Percentiles rank a stretch among this genome's conserved stretches.
phyloP scores from a whole-genome alignment of 2,329 filamentous ascomycete genomes.

The Fulvia fulva region DNA sequence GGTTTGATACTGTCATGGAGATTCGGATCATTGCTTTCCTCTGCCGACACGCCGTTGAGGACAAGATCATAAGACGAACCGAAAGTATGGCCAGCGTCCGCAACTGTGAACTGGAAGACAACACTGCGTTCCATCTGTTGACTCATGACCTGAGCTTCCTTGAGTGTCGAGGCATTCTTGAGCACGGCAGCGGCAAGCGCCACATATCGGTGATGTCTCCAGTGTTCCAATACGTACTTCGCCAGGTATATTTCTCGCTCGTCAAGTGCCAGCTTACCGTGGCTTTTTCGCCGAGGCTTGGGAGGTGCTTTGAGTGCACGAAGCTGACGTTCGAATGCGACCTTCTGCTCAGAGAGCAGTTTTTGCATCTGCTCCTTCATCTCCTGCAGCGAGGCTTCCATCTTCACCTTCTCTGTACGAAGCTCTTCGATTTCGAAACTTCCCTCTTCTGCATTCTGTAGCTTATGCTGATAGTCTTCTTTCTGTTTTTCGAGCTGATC shows the following conservation, averaged over 20 bases:
- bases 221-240: slow-evolving; percentile 63
- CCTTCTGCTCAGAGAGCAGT: slow-evolving; percentile 77
- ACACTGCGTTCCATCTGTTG: slow-evolving; percentile 91
- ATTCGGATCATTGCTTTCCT: slow-evolving; percentile 67
- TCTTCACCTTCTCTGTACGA: slow-evolving; percentile 73
- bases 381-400: slow-evolving; percentile 74
- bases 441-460: slow-evolving; percentile 69
- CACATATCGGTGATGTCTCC: slow-evolving; percentile 82
- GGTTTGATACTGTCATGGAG: slow-evolving; percentile 81
- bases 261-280: slow-evolving; percentile 57
- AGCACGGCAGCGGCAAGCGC: slow-evolving; percentile 90
- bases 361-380: slow-evolving; percentile 87
- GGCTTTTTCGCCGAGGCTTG: slow-evolving; percentile 21
- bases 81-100: slow-evolving; percentile 81
- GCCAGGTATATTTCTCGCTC: slow-evolving; percentile 70
- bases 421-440: slow-evolving; percentile 80
- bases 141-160: slow-evolving; percentile 97
- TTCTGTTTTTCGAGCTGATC: slow-evolving; percentile 77
- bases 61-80: slow-evolving; percentile 97
- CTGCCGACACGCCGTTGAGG: slow-evolving; percentile 79
- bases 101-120: slow-evolving; percentile 89
- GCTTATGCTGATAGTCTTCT: slow-evolving; percentile 73
- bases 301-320: slow-evolving; percentile 59
- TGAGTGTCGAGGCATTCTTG: slow-evolving; percentile 80
- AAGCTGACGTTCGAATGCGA: slow-evolving; percentile 78